Conservation (phyloP, 371 early-diverging fungal species). For the Mortierella polycephala region DNA sequence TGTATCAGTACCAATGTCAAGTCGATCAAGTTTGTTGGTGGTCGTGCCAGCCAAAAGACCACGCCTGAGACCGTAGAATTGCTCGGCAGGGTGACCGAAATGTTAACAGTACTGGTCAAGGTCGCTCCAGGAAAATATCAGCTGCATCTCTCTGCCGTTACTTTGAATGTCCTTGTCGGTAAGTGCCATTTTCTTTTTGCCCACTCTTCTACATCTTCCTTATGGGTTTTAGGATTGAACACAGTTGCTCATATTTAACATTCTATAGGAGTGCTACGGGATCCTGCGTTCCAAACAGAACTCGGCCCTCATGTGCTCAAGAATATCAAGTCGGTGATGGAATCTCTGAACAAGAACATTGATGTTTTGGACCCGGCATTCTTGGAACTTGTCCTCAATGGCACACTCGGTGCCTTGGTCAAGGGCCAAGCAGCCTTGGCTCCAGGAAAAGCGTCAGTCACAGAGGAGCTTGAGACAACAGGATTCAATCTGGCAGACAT, state of each 20-base stretch:
- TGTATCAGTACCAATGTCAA: constrained; percentile 15
- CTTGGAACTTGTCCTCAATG: constrained; percentile 38
- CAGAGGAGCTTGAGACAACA: constrained; percentile 1
- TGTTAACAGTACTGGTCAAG: constrained; percentile 39
- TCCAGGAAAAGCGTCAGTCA: constrained; percentile 16
- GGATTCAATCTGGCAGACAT: constrained; percentile 22
- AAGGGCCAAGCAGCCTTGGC: constrained; percentile 43
- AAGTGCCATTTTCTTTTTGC: constrained; percentile 6
- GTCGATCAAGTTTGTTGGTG: constrained; percentile 18
- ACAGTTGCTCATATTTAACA: not conserved
- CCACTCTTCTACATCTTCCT: not conserved
- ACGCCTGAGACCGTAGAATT: constrained; percentile 43
- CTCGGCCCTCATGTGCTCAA: constrained; percentile 40
- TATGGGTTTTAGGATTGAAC: not conserved
- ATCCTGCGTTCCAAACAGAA: constrained; percentile 45
- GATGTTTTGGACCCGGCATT: constrained; percentile 24
- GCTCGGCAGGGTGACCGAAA: constrained; percentile 36
- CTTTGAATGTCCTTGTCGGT: constrained; percentile 45
- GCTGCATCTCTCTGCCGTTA: constrained; percentile 45
- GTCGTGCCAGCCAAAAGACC: constrained; percentile 22
- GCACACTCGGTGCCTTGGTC: constrained; percentile 32
- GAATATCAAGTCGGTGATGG: constrained; percentile 45
- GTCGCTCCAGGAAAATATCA: constrained; percentile 39
- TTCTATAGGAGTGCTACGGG: constrained; percentile 36
- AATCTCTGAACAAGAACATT: constrained; percentile 26